Evolutionary conservation across 371 early-diverging fungal species (phyloP), one percentile per base, ranked within the genome.

Genomic region (Mucor indicus): DNA sequence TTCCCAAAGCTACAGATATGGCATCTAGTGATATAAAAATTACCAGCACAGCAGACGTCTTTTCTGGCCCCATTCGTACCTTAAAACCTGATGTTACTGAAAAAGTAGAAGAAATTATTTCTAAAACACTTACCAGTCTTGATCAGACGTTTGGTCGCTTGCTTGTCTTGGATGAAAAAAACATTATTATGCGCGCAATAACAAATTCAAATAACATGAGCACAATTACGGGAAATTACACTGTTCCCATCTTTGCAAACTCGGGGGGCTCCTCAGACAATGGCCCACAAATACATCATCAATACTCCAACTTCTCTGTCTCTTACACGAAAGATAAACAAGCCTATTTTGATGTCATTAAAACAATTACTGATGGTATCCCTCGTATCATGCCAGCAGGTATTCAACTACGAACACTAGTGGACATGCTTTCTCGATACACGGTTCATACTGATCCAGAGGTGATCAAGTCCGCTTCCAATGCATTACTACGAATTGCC

Each of bases 381-480:
- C 93, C 93, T 8, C 72, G 90, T 7, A 69, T 84, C 13, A 76
- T 84, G 67, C 91, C 90, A 2, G 70, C 84, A 1, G 84, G 84
- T 3, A 63, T 88, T 1, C 62, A 74, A 0, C 61, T 84, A n/a
- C 61, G 71, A 15, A 72, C 65, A 25, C 40, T 93, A 0, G 77
- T 93, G 0, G 95, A 94, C 33, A 84, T 90, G 62, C 55, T 94
- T 15, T 71, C 86, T 21, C 72, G 86, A 27, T 92, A 89, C 44
- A 79, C 86, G 0, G 77, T 91, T 2, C 93, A 93, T 64, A 81
- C 84, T 11, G 95, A 96, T 63, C 87, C 89, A 16, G 69, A 84
- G 39, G 62, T 96, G n/a, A 72, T 89, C 41, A 62, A 70, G 19
- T 75, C 87, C 9, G 77, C 92, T 25, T 67, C 79, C 21, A 68